Evolutionary conservation across 306 rosid genomes (phyloP).

Genomic region (Delonix regia): DNA sequence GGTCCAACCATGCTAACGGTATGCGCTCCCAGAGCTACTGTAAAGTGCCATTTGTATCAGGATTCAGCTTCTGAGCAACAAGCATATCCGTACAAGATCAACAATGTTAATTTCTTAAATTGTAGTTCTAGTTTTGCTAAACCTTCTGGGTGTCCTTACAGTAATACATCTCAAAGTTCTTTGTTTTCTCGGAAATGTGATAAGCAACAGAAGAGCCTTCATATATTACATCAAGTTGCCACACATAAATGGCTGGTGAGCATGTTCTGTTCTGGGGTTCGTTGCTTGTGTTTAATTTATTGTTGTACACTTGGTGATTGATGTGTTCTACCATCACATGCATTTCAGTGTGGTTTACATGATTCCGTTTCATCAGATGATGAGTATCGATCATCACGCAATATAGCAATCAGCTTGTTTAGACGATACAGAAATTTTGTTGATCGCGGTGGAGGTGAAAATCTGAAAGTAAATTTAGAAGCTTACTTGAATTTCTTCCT

Average conservation of each 20-base stretch:
- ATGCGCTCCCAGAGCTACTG: conserved; percentile 62
- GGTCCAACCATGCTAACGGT: conserved; percentile 83
- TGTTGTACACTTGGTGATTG: conserved; percentile 25
- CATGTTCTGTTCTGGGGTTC: conserved; percentile 10
- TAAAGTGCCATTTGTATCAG: conserved; percentile 43
- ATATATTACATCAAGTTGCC: conserved; percentile 49
- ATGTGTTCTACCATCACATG: conserved; percentile 22
- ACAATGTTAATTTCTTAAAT: conserved; percentile 55
- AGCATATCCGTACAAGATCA: conserved; percentile 55
- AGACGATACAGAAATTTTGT: conserved; percentile 78
- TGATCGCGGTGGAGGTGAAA: conserved; percentile 94
- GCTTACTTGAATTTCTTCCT: conserved; percentile 32
- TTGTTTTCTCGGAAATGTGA: conserved; percentile 56
- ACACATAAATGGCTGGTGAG: conserved; percentile 81
- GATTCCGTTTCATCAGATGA: conserved; percentile 75
- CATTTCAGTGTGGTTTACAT: conserved; percentile 63
- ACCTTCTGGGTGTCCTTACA: conserved; percentile 42
- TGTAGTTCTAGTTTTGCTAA: conserved; percentile 40
- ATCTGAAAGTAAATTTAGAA: conserved; percentile 70
- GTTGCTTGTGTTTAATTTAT: background rate
- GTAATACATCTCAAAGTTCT: conserved; percentile 42
- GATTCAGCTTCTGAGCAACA: conserved; percentile 49
- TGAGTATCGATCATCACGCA: conserved; percentile 91
- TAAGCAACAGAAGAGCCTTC: conserved; percentile 61
- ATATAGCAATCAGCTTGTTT: conserved; percentile 90